Evolutionary conservation across 176 grass and related monocot genomes (phyloP), one percentile per base, ranked within the genome.

Genomic region (Aegilops longissima): DNA sequence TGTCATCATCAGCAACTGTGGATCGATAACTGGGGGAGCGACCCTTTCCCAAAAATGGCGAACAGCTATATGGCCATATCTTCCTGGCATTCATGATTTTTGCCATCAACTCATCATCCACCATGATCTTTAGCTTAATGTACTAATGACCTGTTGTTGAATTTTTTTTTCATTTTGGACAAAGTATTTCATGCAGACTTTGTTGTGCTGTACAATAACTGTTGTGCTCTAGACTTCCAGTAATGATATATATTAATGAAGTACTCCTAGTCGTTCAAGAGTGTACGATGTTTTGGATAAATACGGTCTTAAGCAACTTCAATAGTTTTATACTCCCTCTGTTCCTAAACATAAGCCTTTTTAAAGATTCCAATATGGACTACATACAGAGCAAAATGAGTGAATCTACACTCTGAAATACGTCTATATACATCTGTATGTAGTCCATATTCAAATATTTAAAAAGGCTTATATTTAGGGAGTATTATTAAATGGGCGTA

Each of bases 61-160:
- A 94, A 94, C 80, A 92, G 92, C 52, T 96, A 92, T 25, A 92
- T 98, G 5, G 80, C 69, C 34, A 73, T 98, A 44, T 96, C 97
- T 98, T 98, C 66, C 4, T 98, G 12, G 97, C 97, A 21, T 98
- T 96, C 52, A 20, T 91, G 25, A 89, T 90, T 68, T 34, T 98
- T 49, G 87, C 97, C 73, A 39, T 93, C 66, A 90, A 87, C 80
- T 11, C 42, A 9, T 44, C 42, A 44, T 44, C 42, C 82, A 89
- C 76, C 83, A 23, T 77, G 85, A 45, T 76, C 39, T 94, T 27
- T 98, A 85, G 79, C 63, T 73, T 68, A 36, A 67, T 23, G 12
- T 76, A 35, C 24, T 24, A 65, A 5, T 69, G 61, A 73, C 23
- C 8, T 80, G 45, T 36, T 36, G 5, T 59, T 68, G 21, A 49